Conservation (phyloP, 1,284 basidiomycete genomes). For the Trichosporon coremiiforme region DNA sequence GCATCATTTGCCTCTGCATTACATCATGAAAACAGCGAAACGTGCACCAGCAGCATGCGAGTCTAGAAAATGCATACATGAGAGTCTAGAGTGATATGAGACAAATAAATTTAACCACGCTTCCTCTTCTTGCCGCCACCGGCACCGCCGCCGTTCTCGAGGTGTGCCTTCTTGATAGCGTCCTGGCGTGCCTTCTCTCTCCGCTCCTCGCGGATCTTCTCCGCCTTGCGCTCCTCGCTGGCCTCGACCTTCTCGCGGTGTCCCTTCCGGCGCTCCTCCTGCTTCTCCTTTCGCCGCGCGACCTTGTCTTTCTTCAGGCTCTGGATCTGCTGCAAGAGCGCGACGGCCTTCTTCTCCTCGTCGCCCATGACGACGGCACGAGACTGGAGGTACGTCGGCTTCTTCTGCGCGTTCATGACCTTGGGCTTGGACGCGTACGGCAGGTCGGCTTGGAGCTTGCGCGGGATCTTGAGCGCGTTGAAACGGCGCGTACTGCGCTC, state of each 20-base stretch:
- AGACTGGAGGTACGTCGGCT: constrained; percentile 82
- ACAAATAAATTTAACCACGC: constrained; percentile 13
- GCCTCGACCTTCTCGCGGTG: constrained; percentile 63
- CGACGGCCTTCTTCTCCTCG: constrained; percentile 88
- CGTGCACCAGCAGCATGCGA: neutral
- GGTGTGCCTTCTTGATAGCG: constrained; percentile 56
- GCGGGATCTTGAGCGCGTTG: constrained; percentile 85
- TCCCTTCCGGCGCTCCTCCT: constrained; percentile 61
- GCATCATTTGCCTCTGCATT: constrained; percentile 7
- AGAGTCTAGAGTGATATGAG: neutral
- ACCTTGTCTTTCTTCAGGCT: constrained; percentile 88
- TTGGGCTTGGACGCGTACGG: constrained; percentile 94
- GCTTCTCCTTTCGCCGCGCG: constrained; percentile 74
- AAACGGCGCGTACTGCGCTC: constrained; percentile 81
- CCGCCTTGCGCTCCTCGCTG: constrained; percentile 76
- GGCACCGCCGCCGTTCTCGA: constrained; percentile 42
- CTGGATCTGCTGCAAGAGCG: constrained; percentile 92
- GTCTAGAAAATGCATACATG: constrained; percentile 17
- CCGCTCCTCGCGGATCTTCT: constrained; percentile 72
- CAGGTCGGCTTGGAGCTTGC: constrained; percentile 81
- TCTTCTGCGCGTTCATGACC: constrained; percentile 70
- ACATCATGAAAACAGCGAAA: neutral
- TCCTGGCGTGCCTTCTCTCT: constrained; percentile 61
- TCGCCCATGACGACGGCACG: constrained; percentile 93
- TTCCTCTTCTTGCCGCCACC: constrained; percentile 26